phyloP scores from a whole-genome alignment of 2,329 filamentous ascomycete genomes.

The Stenocarpella maydis region DNA sequence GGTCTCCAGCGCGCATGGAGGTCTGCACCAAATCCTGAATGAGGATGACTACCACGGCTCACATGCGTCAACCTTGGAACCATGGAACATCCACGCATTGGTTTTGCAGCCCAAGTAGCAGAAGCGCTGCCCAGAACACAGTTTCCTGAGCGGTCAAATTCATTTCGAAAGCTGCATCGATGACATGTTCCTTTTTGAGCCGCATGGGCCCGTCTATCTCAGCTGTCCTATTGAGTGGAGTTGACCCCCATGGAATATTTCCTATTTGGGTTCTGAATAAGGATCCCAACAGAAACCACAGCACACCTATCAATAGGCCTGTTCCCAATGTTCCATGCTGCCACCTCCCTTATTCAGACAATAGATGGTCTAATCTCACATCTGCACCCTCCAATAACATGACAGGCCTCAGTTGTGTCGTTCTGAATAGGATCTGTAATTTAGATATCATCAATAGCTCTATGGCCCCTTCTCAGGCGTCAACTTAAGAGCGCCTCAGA shows the following conservation, averaged over 20 bases:
- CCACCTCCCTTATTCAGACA: constrained; percentile 19
- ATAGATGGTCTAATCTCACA: constrained; percentile 12
- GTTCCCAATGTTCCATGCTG: background rate
- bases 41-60: too few species aligned
- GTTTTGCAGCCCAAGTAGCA: background rate
- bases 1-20: background rate
- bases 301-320: background rate
- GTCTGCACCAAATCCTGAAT: background rate
- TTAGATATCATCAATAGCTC: constrained; percentile 16
- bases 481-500: background rate
- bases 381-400: background rate
- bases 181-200: background rate
- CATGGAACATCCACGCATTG: background rate
- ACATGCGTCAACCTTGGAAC: too few species aligned
- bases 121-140: background rate
- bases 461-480: background rate
- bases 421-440: constrained; percentile 21
- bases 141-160: background rate
- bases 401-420: background rate
- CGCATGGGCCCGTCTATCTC: background rate
- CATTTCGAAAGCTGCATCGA: background rate
- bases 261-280: constrained; percentile 27
- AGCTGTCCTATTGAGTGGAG: background rate
- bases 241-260: background rate
- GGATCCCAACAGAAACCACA: background rate